Evolutionary conservation across 2,329 filamentous ascomycete species (phyloP).

Genomic region (Fusarium sublunatum): DNA sequence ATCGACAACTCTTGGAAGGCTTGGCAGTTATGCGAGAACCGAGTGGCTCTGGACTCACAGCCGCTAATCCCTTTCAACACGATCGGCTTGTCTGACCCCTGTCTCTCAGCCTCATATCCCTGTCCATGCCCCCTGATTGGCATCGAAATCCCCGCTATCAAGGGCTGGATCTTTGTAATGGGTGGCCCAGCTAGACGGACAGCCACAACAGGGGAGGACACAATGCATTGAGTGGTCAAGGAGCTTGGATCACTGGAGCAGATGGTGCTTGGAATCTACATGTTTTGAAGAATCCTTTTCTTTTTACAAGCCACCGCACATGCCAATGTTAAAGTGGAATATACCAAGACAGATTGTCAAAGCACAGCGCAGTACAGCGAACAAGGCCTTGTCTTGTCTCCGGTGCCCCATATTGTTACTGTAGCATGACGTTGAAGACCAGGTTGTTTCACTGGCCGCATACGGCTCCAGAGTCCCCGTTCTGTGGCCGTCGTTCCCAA

Average conservation of each 20-base stretch:
- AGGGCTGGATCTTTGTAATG: slow-evolving; percentile 31
- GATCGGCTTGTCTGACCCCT: slow-evolving; percentile 37
- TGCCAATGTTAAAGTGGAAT: neutral
- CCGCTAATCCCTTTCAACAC: slow-evolving; percentile 41
- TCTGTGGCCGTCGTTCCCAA: slow-evolving; percentile 38
- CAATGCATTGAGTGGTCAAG: slow-evolving; percentile 36
- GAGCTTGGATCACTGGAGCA: slow-evolving; percentile 26
- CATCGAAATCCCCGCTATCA: slow-evolving; percentile 38
- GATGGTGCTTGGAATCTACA: slow-evolving; percentile 7
- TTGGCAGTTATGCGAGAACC: slow-evolving; percentile 38
- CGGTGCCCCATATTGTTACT: no score
- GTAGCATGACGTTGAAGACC: slow-evolving; percentile 33
- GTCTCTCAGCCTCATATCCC: slow-evolving; percentile 36
- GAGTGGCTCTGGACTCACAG: slow-evolving; percentile 39
- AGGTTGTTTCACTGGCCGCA: slow-evolving; percentile 32
- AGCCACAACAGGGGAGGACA: slow-evolving; percentile 27
- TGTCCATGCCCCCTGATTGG: slow-evolving; percentile 43
- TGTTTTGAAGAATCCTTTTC: slow-evolving; percentile 1
- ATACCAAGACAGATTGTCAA: neutral
- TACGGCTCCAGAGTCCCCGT: slow-evolving; percentile 34
- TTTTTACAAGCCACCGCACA: neutral
- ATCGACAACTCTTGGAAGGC: slow-evolving; percentile 29
- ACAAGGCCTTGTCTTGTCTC: no score
- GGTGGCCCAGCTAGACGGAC: slow-evolving; percentile 26
- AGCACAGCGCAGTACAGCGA: no score